Evolutionary conservation across 2,329 filamentous ascomycete genomes (phyloP), one percentile per base, ranked within the genome.

Genomic region (Colletotrichum lupini): DNA sequence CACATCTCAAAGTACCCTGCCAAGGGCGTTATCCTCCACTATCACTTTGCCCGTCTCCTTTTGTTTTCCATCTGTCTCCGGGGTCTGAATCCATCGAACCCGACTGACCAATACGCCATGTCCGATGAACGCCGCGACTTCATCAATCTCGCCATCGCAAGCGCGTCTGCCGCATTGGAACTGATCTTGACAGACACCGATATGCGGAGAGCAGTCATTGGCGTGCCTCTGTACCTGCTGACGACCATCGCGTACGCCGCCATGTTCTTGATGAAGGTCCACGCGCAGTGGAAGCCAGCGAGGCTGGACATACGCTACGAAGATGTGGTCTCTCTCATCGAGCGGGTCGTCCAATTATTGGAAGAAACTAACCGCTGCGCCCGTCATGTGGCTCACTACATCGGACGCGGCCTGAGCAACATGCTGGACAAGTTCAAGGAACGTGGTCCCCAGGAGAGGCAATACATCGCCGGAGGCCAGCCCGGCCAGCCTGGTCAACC

Each of bases 31-130:
- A 81, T 81, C 32, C 80, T 88, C 72, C 85, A 88, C 75, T 87
- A 86, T 73, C 81, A 88, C 76, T 88, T 87, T 76, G 87, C 85
- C 59, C 83, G 86, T 60, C 78, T 89, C 22, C 85, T 87, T 59
- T 79, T 88, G 9, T 85, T 87, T 57, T 87, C 87, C 5, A 83
- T 87, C 30, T 86, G 85, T 35, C 77, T 88, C 28, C 83, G 86
- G 35, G 78, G 79, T 0, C 67, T 80, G 14, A 76, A 74, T 14
- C 78, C 77, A 1, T 75, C 75, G 1, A 66, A 70, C 12, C 78
- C 76, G 0, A 73, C 74, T 1, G 76, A 75, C 16, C 85, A 85
- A 9, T 83, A 87, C 65, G 76, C 78, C 4, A 83, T 87, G 78
- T 86, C 85, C 1, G 76, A 80, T 4, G 85, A 87, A 74, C 82